Evolutionary conservation across 306 rosid genomes (phyloP).

Genomic region (Sesbania bispinosa): DNA sequence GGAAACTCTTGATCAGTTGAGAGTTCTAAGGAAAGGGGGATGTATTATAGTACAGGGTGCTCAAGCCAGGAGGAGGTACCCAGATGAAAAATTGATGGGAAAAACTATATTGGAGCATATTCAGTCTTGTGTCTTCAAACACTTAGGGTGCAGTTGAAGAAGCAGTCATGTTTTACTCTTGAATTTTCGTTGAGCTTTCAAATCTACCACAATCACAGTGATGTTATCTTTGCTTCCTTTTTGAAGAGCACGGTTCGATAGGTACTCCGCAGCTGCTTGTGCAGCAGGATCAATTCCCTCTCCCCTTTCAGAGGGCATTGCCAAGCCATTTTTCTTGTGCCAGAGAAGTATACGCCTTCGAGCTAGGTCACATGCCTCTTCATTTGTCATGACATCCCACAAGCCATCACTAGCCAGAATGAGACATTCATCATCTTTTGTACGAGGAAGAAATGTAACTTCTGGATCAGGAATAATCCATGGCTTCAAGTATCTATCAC

Average conservation of each 20-base stretch:
- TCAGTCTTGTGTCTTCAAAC: slow-evolving; percentile 15
- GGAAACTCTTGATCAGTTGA: slow-evolving; percentile 34
- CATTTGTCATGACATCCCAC: slow-evolving; percentile 89
- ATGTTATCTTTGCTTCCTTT: slow-evolving; percentile 91
- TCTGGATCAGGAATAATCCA: slow-evolving; percentile 98
- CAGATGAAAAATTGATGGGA: slow-evolving; percentile 62
- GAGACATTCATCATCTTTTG: slow-evolving; percentile 78
- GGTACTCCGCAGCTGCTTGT: slow-evolving; percentile 88
- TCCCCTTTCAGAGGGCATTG: slow-evolving; percentile 58
- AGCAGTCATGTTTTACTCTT: slow-evolving; percentile 62
- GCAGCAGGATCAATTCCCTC: slow-evolving; percentile 76
- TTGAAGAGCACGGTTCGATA: slow-evolving; percentile 72
- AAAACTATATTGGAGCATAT: slow-evolving; percentile 38
- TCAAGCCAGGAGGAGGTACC: slow-evolving; percentile 44
- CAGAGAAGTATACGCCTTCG: slow-evolving; percentile 69
- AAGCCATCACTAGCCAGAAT: slow-evolving; percentile 88
- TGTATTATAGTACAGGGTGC: slow-evolving; percentile 46
- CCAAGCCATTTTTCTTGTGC: slow-evolving; percentile 76
- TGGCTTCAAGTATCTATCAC: slow-evolving; percentile 89
- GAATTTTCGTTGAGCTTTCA: slow-evolving; percentile 86
- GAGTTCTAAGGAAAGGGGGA: slow-evolving; percentile 34
- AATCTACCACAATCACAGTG: slow-evolving; percentile 74
- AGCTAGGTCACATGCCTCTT: slow-evolving; percentile 80
- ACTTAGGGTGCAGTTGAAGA: slow-evolving; percentile 14
- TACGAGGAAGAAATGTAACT: slow-evolving; percentile 64